These are phyloP conservation scores for Hymenotorrendiella dingleyae DNA, from an alignment of 2,329 filamentous ascomycete species.

Conservation along the genomic window DNA sequence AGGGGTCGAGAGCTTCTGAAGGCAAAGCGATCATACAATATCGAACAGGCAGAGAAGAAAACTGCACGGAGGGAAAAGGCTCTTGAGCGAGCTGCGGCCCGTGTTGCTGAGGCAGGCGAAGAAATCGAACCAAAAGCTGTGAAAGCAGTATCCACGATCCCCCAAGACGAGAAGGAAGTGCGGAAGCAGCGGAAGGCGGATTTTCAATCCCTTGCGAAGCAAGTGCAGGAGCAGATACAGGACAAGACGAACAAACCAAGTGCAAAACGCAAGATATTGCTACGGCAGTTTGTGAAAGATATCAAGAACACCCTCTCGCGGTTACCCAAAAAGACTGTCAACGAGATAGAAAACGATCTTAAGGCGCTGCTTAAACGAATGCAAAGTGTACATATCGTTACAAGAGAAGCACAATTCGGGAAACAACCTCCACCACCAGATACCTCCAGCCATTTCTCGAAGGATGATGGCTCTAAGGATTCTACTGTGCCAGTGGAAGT, in stretches of 20 bases:
- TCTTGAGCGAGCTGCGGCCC: conserved; percentile 18
- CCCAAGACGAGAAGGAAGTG: conserved; percentile 26
- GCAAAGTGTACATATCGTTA: too few relatives aligned
- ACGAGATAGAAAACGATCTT: conserved; percentile 43
- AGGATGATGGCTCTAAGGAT: background rate
- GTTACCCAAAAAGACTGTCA: conserved; percentile 38
- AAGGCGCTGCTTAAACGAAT: conserved; percentile 38
- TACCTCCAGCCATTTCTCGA: background rate
- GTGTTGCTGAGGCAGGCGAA: conserved; percentile 22
- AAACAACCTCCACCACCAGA: background rate
- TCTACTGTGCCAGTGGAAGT: background rate
- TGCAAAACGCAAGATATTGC: conserved; percentile 67
- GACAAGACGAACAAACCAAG: conserved; percentile 47
- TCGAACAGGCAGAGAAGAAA: conserved; percentile 15
- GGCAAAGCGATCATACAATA: conserved; percentile 12
- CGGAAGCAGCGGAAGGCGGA: conserved; percentile 24
- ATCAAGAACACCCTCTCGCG: conserved; percentile 31
- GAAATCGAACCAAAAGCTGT: conserved; percentile 11
- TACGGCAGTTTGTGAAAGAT: conserved; percentile 65
- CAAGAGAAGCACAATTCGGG: background rate
- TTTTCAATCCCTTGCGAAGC: conserved; percentile 26
- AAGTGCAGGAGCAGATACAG: conserved; percentile 46
- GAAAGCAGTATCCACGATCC: conserved; percentile 3
- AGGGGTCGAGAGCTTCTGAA: conserved; percentile 16
- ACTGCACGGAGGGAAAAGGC: conserved; percentile 13